phyloP scores from a whole-genome alignment of 805 yeast genomes.

The Ogataea kodamae region DNA sequence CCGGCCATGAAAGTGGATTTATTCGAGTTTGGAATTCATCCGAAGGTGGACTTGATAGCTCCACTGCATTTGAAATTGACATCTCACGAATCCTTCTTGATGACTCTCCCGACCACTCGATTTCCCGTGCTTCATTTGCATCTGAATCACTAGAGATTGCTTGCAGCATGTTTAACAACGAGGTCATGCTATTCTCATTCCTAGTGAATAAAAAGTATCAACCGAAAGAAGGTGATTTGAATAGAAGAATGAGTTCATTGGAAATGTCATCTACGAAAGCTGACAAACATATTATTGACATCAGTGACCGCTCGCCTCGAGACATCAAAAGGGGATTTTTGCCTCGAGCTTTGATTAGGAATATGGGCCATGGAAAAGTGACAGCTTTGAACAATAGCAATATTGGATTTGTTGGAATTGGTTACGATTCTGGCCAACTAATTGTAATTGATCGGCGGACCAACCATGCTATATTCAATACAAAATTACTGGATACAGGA shows the following conservation, averaged over 20 bases:
- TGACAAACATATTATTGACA: conserved; percentile 37
- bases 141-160: conserved; percentile 74
- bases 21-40: conserved; percentile 84
- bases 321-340: conserved; percentile 56
- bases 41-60: conserved; percentile 62
- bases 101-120: conserved; percentile 42
- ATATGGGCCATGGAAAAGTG: conserved; percentile 42
- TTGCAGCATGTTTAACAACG: conserved; percentile 64
- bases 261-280: conserved; percentile 30
- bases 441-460: conserved; percentile 76
- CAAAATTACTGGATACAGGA: conserved; percentile 28
- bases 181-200: conserved; percentile 70
- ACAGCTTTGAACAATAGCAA: conserved; percentile 65
- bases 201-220: conserved; percentile 49
- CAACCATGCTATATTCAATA: conserved; percentile 47
- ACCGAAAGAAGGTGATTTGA: conserved; percentile 30
- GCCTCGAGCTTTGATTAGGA: conserved; percentile 49
- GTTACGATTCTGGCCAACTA: conserved; percentile 71
- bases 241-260: conserved; percentile 28
- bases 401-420: conserved; percentile 81
- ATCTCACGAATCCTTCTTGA: conserved; percentile 45
- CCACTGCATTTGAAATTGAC: conserved; percentile 57
- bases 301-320: conserved; percentile 51
- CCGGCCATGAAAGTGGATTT: conserved; percentile 86
- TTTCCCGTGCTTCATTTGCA: conserved; percentile 66